A percentile compares a stretch with the other conserved stretches of the same genome.
Evolutionary conservation across 495 filamentous ascomycete species (phyloP).

Genomic region (Penicillium maclennaniae): DNA sequence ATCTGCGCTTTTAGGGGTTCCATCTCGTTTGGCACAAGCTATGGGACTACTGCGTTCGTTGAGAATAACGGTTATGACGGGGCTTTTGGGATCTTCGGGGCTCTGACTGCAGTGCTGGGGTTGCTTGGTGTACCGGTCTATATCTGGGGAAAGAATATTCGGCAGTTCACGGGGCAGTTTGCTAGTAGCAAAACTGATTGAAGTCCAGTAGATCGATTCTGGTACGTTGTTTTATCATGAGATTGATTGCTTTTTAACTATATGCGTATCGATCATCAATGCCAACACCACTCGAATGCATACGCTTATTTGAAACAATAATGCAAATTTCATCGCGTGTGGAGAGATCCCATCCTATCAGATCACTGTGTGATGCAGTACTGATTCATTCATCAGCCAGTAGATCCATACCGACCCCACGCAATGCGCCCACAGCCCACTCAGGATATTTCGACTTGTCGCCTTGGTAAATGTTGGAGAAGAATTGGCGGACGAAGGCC

Average conservation of each 20-base stretch:
- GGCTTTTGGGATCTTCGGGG: constrained; percentile 26
- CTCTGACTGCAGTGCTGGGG: constrained; percentile 21
- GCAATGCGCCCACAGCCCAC: constrained; percentile 85
- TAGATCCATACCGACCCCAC: constrained; percentile 81
- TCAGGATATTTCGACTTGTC: constrained; percentile 64
- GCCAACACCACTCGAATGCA: neutral
- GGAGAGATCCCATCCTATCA: neutral
- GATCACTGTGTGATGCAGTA: neutral
- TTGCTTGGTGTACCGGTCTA: constrained; percentile 25
- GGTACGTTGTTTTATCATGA: neutral
- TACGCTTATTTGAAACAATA: neutral
- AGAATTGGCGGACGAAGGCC: constrained; percentile 73
- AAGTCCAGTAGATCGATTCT: neutral
- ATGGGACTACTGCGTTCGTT: constrained; percentile 25
- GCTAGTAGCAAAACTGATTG: constrained; percentile 8
- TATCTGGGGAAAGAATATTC: constrained; percentile 31
- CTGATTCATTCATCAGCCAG: constrained; percentile 32
- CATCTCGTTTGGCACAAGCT: constrained; percentile 34
- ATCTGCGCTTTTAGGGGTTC: constrained; percentile 40
- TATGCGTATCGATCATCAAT: neutral
- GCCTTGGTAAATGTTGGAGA: constrained; percentile 63
- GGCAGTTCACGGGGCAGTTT: constrained; percentile 21
- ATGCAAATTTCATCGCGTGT: neutral
- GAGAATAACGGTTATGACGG: constrained; percentile 27
- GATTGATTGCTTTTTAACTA: neutral